Conservation (phyloP, 768 basidiomycete genomes). For the Boletus sp. region DNA sequence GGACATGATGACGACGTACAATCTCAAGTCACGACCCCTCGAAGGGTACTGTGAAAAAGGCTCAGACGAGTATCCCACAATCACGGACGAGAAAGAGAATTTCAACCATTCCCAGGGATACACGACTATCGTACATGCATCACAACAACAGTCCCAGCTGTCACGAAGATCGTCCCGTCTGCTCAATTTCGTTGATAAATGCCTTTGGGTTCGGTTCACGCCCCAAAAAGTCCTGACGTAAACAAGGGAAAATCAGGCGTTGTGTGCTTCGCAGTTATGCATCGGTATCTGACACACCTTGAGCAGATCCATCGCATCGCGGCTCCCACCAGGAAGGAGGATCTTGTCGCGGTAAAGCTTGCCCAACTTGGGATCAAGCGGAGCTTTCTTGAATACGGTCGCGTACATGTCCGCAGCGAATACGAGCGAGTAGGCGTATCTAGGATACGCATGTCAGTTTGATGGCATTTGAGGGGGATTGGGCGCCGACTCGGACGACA, state of each 20-base stretch:
- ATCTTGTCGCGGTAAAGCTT: slow-evolving; percentile 74
- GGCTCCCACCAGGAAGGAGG: slow-evolving; percentile 64
- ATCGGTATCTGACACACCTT: slow-evolving; percentile 41
- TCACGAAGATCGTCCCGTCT: slow-evolving; percentile 37
- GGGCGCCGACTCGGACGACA: slow-evolving; percentile 7
- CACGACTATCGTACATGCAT: not conserved
- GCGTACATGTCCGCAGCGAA: slow-evolving; percentile 59
- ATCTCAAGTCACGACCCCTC: too few relatives aligned
- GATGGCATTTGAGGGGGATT: not conserved
- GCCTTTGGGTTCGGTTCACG: slow-evolving; percentile 73
- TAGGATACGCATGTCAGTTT: not conserved
- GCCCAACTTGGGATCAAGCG: slow-evolving; percentile 67
- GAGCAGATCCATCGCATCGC: slow-evolving; percentile 77
- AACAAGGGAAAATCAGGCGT: not conserved
- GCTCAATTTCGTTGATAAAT: slow-evolving; percentile 61
- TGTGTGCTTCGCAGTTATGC: too few relatives aligned
- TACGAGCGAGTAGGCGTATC: slow-evolving; percentile 74
- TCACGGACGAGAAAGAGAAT: not conserved
- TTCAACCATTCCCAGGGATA: not conserved
- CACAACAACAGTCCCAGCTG: not conserved
- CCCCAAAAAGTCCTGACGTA: slow-evolving; percentile 68
- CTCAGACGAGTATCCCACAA: too few relatives aligned
- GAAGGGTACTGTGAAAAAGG: too few relatives aligned
- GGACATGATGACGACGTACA: too few relatives aligned
- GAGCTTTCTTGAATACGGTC: slow-evolving; percentile 80